Conservation (phyloP, 169 alveolate genomes). For the Cytauxzoon felis region DNA sequence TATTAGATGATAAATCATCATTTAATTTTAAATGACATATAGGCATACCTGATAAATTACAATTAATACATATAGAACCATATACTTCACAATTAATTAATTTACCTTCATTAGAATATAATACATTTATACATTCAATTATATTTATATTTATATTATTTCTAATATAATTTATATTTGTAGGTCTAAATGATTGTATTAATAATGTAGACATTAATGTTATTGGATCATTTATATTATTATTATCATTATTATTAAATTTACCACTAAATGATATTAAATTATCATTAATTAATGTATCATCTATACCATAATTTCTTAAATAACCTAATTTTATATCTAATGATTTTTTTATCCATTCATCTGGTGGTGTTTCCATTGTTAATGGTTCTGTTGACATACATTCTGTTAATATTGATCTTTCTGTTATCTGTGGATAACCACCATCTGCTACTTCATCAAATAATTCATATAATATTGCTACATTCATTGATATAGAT, state of each 20-base stretch:
- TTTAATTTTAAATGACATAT: conserved; percentile 9
- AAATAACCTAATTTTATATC: conserved; percentile 5
- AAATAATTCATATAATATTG: conserved; percentile 29
- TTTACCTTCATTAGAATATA: conserved; percentile 21
- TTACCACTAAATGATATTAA: conserved; percentile 4
- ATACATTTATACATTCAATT: conserved; percentile 21
- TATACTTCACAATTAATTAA: conserved; percentile 10
- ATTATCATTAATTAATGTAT: background rate
- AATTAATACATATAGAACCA: conserved; percentile 30
- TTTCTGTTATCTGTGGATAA: conserved; percentile 39
- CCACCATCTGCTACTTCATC: conserved; percentile 58
- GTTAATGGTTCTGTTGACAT: background rate
- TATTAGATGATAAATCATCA: conserved; percentile 2
- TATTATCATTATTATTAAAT: background rate
- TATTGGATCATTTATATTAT: background rate
- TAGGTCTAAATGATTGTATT: conserved; percentile 19
- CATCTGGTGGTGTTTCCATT: background rate
- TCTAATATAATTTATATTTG: background rate
- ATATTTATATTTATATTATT: conserved; percentile 7
- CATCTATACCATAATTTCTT: conserved; percentile 10
- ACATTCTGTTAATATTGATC: conserved; percentile 3
- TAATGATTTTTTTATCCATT: background rate
- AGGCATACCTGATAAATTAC: conserved; percentile 18
- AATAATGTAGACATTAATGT: conserved; percentile 16
- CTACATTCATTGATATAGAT: background rate